Base-by-base conservation (phyloP, 495 filamentous ascomycete species). In the Cercophora scortea region DNA sequence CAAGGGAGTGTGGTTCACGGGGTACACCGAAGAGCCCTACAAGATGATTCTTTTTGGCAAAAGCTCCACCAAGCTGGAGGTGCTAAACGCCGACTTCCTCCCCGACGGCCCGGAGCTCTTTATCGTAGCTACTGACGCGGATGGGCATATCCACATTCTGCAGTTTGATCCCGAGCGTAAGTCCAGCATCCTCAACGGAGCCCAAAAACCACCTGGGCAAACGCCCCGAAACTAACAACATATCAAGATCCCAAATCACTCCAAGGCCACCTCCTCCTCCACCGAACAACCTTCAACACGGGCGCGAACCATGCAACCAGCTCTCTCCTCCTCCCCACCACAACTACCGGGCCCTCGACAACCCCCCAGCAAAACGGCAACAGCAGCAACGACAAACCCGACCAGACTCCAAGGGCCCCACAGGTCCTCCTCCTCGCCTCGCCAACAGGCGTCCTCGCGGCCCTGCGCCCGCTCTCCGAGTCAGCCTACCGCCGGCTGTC, bases 31-130 rank as follows among this genome's bases (percentile, higher is more conserved):
- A 67, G 92, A 96, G 57, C 93, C 93, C 0, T 97, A 97, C 63
- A 89, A 85, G 63, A 90, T 98, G 84, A 85, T 84, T 12, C 74
- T 95, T n/a, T 92, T 97, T 62, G 90, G 90, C 42, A 96, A 96
- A 66, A 84, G 85, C 60, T 74, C 76, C 5, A 77, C 84, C 1
- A 79, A 80, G 36, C 70, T 96, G 51, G 89, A 94, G 65, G 83
- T 93, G 11, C 66, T 93, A 18, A 79, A 84, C 9, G 88, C 87
- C 8, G 91, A 96, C 49, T 93, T 99, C 66, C 73, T 97, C 4
- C 93, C 94, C 0, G 83, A 90, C 58, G 90, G 87, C 11, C 83
- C 85, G 47, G 84, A 88, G 53, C 75, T 99, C 11, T 87, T 83
- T 64, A 83, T 97, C 51, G 74, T 95, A 8, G 84, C 88, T 38